phyloP scores from a whole-genome alignment of 2,329 filamentous ascomycete genomes.

The Verticillium klebahnii region DNA sequence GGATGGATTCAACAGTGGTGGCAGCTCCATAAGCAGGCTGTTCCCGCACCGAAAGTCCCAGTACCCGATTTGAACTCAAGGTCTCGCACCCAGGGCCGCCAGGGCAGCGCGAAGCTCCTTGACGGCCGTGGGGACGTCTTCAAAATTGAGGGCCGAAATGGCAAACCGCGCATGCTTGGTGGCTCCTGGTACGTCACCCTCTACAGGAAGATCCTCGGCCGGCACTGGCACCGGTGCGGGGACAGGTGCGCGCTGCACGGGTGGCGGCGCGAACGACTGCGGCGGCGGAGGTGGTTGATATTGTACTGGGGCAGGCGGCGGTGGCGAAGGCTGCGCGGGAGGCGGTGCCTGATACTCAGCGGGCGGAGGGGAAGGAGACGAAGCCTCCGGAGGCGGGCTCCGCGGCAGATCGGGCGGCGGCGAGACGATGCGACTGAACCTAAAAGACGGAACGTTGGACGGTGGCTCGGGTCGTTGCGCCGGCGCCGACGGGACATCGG shows the following conservation, averaged over 20 bases:
- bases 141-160: slow-evolving; percentile 93
- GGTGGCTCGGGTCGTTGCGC: slow-evolving; percentile 11
- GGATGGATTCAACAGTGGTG: too few species aligned
- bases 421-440: slow-evolving; percentile 1
- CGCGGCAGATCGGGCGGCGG: neutral
- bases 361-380: slow-evolving; percentile 8
- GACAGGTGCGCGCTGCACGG: slow-evolving; percentile 12
- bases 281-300: slow-evolving; percentile 1
- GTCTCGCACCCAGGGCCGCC: slow-evolving; percentile 56
- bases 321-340: slow-evolving; percentile 2
- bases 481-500: slow-evolving; percentile 16
- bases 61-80: neutral
- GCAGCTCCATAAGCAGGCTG: too few species aligned
- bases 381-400: slow-evolving; percentile 7
- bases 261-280: slow-evolving; percentile 5
- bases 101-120: slow-evolving; percentile 77
- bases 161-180: slow-evolving; percentile 98
- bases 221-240: slow-evolving; percentile 4
- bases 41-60: too few species aligned
- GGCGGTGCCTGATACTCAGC: slow-evolving; percentile 14
- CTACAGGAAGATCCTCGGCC: slow-evolving; percentile 15
- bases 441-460: slow-evolving; percentile 8
- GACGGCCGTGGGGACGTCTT: slow-evolving; percentile 87
- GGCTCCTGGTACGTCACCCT: slow-evolving; percentile 66
- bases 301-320: slow-evolving; percentile 8